Base-by-base conservation (phyloP, 805 yeast genomes). In the Teunomyces gatunensis region DNA sequence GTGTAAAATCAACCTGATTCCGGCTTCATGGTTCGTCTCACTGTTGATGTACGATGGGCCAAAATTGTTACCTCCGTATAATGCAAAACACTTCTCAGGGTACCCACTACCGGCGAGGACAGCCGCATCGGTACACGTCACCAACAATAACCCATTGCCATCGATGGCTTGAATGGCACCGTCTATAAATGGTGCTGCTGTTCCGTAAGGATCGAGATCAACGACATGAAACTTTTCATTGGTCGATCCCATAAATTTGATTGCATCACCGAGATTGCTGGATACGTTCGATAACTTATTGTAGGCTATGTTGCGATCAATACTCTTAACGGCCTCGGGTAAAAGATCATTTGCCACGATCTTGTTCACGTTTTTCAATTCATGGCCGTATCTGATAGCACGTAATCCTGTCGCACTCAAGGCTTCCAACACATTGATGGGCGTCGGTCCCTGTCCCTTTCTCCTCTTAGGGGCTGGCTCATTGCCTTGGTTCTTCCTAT, bases 161-260 rank as follows among this genome's bases (percentile, higher is more conserved):
- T 78, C 79, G n/a, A 91, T 79, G 28, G 85, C 73, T 59, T 89
- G 96, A 28, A 94, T 73, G 0, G 98, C 97, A 28, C 94, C 82
- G 64, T 94, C 99, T 25, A 94, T 76, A 63, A 94, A 94, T 6
- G 99, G 99, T 0, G 97, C 81, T 0, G 97, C 99, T 0, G 97
- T 86, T 27, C 99, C 99, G 62, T 94, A 94, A 0, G 99, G 99
- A 66, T 94, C 99, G 44, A 94, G 75, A 67, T 94, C 99, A 48
- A 94, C 81, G 3, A 89, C 87, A 61, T 94, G 96, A 68, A 85
- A 90, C 45, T 73, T 72, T 21, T 70, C 75, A 13, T 60, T 67
- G 45, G 84, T 73, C 13, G 63, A 52, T 5, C 64, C 61, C 96
- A 94, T 89, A 59, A 78, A 81, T 35, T 80, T 81, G 54, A 87